phyloP scores from a whole-genome alignment of 768 basidiomycete genomes.

The Lactarius evosmus region DNA sequence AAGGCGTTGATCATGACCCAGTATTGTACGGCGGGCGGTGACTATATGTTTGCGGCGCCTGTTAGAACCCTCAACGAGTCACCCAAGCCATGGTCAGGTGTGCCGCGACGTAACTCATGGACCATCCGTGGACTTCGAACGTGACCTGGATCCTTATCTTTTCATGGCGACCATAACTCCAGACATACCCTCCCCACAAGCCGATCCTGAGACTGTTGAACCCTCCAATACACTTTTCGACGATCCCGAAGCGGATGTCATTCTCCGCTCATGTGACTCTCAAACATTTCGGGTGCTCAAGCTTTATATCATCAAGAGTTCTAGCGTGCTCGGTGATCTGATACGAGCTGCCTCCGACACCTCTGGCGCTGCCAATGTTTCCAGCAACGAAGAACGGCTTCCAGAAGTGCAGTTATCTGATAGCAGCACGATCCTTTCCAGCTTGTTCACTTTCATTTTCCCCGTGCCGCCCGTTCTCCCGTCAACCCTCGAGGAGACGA shows the following conservation, averaged over 20 bases:
- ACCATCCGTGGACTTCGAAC: neutral
- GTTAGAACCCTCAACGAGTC: neutral
- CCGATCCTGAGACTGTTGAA: neutral
- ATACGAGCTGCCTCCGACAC: neutral
- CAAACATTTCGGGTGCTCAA: conserved; percentile 2
- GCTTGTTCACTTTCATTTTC: conserved; percentile 6
- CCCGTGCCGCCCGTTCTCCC: conserved; percentile 2
- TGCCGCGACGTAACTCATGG: neutral
- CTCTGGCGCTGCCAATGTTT: neutral
- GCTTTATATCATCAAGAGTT: neutral
- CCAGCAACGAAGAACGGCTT: neutral
- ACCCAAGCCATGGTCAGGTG: neutral
- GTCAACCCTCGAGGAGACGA: neutral
- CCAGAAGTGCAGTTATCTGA: neutral
- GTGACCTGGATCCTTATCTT: neutral
- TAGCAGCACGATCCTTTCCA: neutral
- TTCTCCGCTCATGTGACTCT: conserved; percentile 7
- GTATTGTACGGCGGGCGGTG: no score
- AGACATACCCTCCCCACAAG: neutral
- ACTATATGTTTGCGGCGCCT: neutral
- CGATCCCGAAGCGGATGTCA: conserved; percentile 17
- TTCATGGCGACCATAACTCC: neutral
- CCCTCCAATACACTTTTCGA: neutral
- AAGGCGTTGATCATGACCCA: no score
- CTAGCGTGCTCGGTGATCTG: neutral